Evolutionary conservation across 306 rosid genomes (phyloP).

Genomic region (Fragaria ananassa): DNA sequence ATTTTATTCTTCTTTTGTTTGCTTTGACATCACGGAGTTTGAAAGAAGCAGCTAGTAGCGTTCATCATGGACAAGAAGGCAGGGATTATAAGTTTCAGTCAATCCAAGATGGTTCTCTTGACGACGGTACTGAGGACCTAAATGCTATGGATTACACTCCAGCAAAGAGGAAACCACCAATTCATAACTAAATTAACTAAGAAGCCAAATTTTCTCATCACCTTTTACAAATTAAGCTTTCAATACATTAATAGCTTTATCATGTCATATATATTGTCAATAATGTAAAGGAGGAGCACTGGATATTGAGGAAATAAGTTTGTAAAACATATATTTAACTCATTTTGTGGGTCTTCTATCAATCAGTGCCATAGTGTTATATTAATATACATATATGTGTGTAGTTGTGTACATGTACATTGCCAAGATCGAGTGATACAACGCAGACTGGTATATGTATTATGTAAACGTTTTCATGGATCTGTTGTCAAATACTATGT

Average conservation of each 20-base stretch:
- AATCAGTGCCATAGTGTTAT: neutral
- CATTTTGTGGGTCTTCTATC: neutral
- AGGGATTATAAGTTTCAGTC: neutral
- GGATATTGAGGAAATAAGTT: neutral
- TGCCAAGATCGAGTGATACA: neutral
- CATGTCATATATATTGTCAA: neutral
- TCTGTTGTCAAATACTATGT: too few relatives aligned
- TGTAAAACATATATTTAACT: neutral
- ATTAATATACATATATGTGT: too few relatives aligned
- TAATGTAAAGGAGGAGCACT: neutral
- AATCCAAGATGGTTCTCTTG: neutral
- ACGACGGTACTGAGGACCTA: neutral
- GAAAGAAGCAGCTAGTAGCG: neutral
- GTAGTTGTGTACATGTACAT: too few relatives aligned
- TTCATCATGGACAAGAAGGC: neutral
- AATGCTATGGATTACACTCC: constrained; percentile 2
- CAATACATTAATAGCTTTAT: neutral
- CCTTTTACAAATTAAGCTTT: neutral
- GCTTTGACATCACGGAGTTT: neutral
- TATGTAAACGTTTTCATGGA: too few relatives aligned
- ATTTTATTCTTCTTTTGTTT: neutral
- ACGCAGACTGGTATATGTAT: neutral
- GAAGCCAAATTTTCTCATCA: neutral
- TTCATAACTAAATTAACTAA: neutral
- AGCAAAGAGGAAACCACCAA: neutral